A percentile compares a stretch with the other conserved stretches of the same genome.
Conservation (phyloP, 139 green algal genomes). For the Micractinium sp. region DNA sequence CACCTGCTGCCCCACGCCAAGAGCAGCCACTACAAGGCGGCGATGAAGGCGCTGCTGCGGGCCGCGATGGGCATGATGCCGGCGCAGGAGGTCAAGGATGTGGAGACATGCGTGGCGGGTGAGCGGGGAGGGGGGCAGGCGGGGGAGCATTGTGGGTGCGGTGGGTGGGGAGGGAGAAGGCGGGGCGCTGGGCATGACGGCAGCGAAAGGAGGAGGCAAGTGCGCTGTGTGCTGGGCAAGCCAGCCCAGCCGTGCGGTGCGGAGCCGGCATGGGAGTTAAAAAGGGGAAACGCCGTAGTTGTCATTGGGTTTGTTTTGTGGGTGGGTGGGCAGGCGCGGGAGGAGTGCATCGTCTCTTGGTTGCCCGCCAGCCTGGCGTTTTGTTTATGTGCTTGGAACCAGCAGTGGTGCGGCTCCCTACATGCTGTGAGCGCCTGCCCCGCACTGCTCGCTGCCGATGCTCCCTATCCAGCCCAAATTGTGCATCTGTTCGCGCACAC, state of each 20-base stretch:
- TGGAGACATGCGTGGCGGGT: constrained; percentile 67
- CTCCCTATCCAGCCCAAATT: too few species aligned
- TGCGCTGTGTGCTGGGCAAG: too few species aligned
- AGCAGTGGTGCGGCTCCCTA: too few species aligned
- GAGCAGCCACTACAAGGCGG: constrained; percentile 69
- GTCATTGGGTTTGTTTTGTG: neutral
- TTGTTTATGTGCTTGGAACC: neutral
- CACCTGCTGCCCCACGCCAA: constrained; percentile 66
- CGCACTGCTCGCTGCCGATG: too few species aligned
- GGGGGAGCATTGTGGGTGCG: neutral
- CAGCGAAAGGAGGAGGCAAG: too few species aligned
- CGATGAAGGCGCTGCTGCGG: constrained; percentile 54
- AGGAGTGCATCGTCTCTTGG: neutral
- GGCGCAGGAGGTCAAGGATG: constrained; percentile 68
- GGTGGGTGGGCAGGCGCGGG: too few species aligned
- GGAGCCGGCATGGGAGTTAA: too few species aligned
- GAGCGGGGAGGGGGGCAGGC: neutral
- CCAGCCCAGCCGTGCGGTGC: too few species aligned
- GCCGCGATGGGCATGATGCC: neutral
- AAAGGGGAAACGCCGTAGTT: too few species aligned
- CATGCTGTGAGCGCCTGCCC: neutral
- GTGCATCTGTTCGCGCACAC: too few species aligned
- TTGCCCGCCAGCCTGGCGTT: neutral
- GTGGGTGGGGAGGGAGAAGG: too few species aligned
- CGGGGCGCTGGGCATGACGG: too few species aligned